phyloP scores from a whole-genome alignment of 2,329 filamentous ascomycete genomes.

The Talaromyces atroroseus region DNA sequence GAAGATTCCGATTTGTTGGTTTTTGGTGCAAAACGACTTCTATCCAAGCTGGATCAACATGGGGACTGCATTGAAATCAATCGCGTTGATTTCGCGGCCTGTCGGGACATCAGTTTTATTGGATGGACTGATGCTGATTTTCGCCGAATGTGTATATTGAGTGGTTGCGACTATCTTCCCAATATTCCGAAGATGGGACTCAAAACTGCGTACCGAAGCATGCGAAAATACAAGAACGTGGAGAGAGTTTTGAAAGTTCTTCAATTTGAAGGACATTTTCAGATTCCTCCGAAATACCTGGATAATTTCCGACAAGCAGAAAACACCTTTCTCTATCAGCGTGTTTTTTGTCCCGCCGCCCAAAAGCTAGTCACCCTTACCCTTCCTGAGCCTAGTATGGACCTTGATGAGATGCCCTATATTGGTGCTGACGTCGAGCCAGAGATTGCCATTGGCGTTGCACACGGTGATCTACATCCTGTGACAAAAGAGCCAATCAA shows the following conservation, averaged over 20 bases:
- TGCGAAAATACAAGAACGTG: slow-evolving; percentile 83
- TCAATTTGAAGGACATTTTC: slow-evolving; percentile 82
- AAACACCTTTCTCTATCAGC: slow-evolving; percentile 86
- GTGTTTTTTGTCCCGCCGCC: slow-evolving; percentile 78
- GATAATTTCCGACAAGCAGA: slow-evolving; percentile 80
- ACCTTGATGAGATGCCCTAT: slow-evolving; percentile 67
- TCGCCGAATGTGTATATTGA: slow-evolving; percentile 90
- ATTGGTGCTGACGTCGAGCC: slow-evolving; percentile 70
- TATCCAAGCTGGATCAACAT: slow-evolving; percentile 92
- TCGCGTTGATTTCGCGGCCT: slow-evolving; percentile 79
- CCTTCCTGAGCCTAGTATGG: slow-evolving; percentile 56
- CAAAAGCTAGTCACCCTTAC: slow-evolving; percentile 71
- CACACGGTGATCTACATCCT: slow-evolving; percentile 77
- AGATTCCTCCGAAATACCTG: slow-evolving; percentile 74
- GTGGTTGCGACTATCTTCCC: slow-evolving; percentile 91
- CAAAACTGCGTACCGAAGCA: slow-evolving; percentile 86
- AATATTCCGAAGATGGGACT: slow-evolving; percentile 80
- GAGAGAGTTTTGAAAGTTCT: slow-evolving; percentile 77
- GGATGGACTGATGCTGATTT: slow-evolving; percentile 93
- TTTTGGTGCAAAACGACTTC: slow-evolving; percentile 81
- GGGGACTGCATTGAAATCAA: slow-evolving; percentile 91
- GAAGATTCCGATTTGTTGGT: slow-evolving; percentile 96
- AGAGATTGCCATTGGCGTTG: slow-evolving; percentile 66
- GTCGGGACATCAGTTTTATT: slow-evolving; percentile 78
- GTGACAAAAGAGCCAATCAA: slow-evolving; percentile 69